phyloP scores from a whole-genome alignment of 352 stramenopile species.

The Phytophthora pisi region DNA sequence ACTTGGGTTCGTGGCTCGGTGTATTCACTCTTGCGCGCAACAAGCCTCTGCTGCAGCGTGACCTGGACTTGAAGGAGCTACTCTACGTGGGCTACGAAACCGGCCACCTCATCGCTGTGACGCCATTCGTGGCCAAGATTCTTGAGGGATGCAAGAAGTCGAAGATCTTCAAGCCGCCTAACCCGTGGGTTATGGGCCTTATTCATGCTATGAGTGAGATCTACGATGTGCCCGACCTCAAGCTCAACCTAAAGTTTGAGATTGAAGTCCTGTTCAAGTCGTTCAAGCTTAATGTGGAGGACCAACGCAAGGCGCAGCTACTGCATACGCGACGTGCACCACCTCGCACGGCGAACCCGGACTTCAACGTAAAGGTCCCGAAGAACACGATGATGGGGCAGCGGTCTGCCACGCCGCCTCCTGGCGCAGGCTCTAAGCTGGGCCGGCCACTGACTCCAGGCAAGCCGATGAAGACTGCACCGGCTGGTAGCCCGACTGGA shows the following conservation, averaged over 20 bases:
- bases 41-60: slow-evolving; percentile 97
- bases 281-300: slow-evolving; percentile 97
- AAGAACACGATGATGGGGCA: slow-evolving; percentile 49
- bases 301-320: slow-evolving; percentile 93
- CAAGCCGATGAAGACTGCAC: slow-evolving; percentile 60
- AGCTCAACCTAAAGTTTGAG: slow-evolving; percentile 99
- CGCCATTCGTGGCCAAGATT: slow-evolving; percentile 98
- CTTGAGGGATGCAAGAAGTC: slow-evolving; percentile 98
- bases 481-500: slow-evolving; percentile 58
- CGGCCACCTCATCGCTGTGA: slow-evolving; percentile 97
- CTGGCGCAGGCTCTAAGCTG: slow-evolving; percentile 52
- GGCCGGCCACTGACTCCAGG: slow-evolving; percentile 63
- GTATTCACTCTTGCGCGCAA: slow-evolving; percentile 98
- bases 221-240: slow-evolving; percentile 99
- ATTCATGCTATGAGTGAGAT: slow-evolving; percentile 97
- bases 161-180: slow-evolving; percentile 97
- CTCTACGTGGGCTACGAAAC: slow-evolving; percentile 96
- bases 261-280: slow-evolving; percentile 99
- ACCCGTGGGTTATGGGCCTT: slow-evolving; percentile 99
- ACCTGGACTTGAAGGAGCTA: slow-evolving; percentile 98
- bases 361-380: slow-evolving; percentile 98
- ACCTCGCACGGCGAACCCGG: slow-evolving; percentile 95
- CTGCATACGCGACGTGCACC: slow-evolving; percentile 92
- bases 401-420: slow-evolving; percentile 66
- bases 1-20: slow-evolving; percentile 98